Conservation (phyloP, 2,329 filamentous ascomycete genomes). For the Biscogniauxia marginata region DNA sequence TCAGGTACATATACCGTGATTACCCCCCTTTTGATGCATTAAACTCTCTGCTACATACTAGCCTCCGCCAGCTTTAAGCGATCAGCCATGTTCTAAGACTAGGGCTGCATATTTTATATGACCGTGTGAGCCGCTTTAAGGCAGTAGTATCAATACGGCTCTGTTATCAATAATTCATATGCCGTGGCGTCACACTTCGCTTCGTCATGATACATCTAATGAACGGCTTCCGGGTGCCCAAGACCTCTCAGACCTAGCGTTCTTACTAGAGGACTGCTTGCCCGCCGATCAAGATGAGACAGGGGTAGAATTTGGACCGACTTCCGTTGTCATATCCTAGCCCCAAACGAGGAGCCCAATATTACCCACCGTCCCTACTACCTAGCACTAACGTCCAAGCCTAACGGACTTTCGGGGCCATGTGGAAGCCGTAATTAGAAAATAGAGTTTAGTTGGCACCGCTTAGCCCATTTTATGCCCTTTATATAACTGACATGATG, state of each 20-base stretch:
- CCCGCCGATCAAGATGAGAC: no score
- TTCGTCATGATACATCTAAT: background rate
- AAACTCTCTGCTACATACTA: no score
- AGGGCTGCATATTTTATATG: no score
- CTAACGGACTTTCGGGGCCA: background rate
- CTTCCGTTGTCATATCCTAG: background rate
- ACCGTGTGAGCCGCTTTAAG: no score
- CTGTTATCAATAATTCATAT: no score
- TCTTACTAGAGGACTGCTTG: background rate
- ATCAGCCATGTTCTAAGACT: background rate
- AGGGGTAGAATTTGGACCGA: background rate
- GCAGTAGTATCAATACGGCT: no score
- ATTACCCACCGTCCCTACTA: no score
- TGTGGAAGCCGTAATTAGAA: background rate
- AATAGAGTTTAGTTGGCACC: background rate
- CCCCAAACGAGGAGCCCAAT: background rate
- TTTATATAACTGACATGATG: background rate
- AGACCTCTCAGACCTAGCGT: background rate
- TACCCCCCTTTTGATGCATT: background rate
- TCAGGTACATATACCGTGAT: background rate
- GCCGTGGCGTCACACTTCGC: no score
- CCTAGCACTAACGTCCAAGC: background rate
- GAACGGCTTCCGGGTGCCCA: background rate
- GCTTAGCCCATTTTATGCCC: background rate
- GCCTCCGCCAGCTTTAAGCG: no score